Conservation (phyloP, 2,329 filamentous ascomycete species). For the Hyphodiscus sp. region DNA sequence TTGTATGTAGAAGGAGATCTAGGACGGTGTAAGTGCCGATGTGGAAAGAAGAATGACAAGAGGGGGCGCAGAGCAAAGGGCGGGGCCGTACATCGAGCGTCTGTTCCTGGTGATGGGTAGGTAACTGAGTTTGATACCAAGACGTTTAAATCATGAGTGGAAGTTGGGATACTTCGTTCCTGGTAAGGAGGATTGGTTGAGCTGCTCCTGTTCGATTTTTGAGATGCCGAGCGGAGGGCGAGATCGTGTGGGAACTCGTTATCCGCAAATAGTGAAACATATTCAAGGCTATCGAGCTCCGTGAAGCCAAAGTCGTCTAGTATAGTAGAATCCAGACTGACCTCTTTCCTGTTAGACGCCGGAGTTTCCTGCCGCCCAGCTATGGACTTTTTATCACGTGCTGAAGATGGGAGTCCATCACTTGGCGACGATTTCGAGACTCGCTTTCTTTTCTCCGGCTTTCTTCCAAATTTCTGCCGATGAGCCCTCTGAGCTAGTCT, state of each 20-base stretch:
- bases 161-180: neutral
- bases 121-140: neutral
- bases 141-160: neutral
- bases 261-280: neutral
- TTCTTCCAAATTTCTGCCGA: constrained; percentile 2
- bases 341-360: neutral
- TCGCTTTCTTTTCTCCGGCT: neutral
- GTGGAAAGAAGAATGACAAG: neutral
- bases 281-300: neutral
- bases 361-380: neutral
- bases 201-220: neutral
- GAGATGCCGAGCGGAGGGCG: neutral
- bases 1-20: neutral
- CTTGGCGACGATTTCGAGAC: neutral
- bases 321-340: neutral
- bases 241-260: neutral
- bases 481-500: constrained; percentile 11
- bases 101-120: neutral
- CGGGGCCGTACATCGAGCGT: neutral
- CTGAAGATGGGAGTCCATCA: neutral
- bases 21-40: neutral
- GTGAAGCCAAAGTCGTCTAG: neutral
- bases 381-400: neutral
- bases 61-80: neutral
- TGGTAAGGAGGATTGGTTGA: neutral